Evolutionary conservation across 2,329 filamentous ascomycete species (phyloP), one percentile per base, ranked within the genome.

Genomic region (Ophioceras dolichostomum): DNA sequence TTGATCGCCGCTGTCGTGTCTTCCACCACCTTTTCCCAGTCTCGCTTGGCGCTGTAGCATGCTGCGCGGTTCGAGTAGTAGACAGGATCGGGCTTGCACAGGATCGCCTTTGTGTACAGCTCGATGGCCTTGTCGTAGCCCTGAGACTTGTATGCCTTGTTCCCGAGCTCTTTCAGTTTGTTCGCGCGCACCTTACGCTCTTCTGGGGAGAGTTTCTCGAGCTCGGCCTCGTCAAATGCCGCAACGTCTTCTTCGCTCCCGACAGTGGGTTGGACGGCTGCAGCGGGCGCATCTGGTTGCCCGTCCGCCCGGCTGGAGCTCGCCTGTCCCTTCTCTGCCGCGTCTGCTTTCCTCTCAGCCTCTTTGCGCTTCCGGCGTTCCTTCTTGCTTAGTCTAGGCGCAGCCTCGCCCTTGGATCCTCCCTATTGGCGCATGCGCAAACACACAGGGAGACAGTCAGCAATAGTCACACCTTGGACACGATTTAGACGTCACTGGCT

Each of bases 11-110:
- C 89, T 22, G 85, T 95, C 39, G 91, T 96, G 57, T 98, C 91
- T 53, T 94, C 89, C 44, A 98, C 83, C 40, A 96, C 91, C 68
- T 91, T 89, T 35, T 93, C 82, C 87, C 89, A 98, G 51, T 94
- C 74, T 46, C 77, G 79, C 55, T 91, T 77, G 47, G 91, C 87
- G 58, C 94, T 96, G 67, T 87, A 93, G 72, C 91, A 98, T 38
- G 91, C 91, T 40, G 91, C 91, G 50, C 91, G 83, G 72, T 98
- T 98, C 45, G 91, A 96, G 73, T 93, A 98, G 71, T 91, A 98
- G 58, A 98, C 88, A 22, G 91, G 87, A 54, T 98, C 91, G 40
- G 88, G 82, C 66, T 91, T 94, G 80, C 91, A 96, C 36, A 96
- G 67, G 51, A 98, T 94, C 36, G 91, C 91, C 65, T 94, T 85